Percentiles rank a stretch among this genome's conserved stretches.
phyloP scores from a whole-genome alignment of 768 basidiomycete genomes.

The Exidia glandulosa region DNA sequence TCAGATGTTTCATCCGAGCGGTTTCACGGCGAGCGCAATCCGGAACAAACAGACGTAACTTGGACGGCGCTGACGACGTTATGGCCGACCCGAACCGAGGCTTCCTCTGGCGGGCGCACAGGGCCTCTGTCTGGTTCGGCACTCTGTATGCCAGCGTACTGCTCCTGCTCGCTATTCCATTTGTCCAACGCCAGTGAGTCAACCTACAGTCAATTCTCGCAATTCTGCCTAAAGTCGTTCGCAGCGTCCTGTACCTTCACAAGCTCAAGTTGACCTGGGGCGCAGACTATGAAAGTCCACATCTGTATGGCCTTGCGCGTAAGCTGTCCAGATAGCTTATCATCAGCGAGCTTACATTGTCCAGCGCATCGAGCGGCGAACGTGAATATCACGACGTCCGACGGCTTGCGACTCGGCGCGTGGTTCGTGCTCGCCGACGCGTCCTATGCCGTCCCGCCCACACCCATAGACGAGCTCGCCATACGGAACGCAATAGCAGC shows the following conservation, averaged over 20 bases:
- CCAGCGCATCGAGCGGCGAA: constrained; percentile 72
- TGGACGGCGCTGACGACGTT: no score
- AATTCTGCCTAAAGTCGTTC: not conserved
- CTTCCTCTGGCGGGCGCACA: constrained; percentile 19
- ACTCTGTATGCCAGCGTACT: constrained; percentile 44
- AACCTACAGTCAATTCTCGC: not conserved
- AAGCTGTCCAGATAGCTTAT: constrained; percentile 1
- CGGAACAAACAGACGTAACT: no score
- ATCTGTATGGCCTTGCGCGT: constrained; percentile 77
- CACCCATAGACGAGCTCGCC: constrained; percentile 24
- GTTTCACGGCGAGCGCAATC: no score
- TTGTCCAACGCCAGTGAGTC: constrained; percentile 59
- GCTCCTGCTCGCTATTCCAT: constrained; percentile 45
- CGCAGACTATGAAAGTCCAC: constrained; percentile 56
- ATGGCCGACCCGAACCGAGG: constrained; percentile 4
- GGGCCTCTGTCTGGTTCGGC: constrained; percentile 30
- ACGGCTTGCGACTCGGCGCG: constrained; percentile 72
- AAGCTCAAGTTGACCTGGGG: constrained; percentile 49
- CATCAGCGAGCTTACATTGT: not conserved
- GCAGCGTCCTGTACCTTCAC: constrained; percentile 54
- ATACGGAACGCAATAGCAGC: constrained; percentile 43
- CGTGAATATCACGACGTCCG: constrained; percentile 55
- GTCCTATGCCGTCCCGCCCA: constrained; percentile 40
- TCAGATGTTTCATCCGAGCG: no score
- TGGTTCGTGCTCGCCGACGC: constrained; percentile 73